These are phyloP conservation scores for Cercophora samala DNA, from an alignment of 495 filamentous ascomycete species.

Conservation along the genomic window DNA sequence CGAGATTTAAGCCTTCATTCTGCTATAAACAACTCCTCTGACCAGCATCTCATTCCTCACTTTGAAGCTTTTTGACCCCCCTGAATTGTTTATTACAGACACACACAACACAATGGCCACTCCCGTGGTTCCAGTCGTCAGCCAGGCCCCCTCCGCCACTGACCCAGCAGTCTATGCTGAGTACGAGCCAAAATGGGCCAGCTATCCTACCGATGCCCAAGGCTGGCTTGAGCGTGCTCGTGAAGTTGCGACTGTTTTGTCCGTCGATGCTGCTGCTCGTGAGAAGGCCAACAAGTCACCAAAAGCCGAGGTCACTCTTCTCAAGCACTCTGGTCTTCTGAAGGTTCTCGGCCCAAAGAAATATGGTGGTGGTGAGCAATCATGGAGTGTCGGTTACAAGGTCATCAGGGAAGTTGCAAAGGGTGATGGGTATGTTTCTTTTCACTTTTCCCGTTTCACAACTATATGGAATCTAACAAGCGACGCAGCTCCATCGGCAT, in stretches of 20 bases:
- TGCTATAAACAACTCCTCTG: neutral
- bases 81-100: constrained; percentile 7
- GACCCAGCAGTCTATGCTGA: constrained; percentile 52
- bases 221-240: constrained; percentile 52
- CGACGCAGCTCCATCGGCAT: constrained; percentile 49
- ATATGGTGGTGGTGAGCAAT: constrained; percentile 56
- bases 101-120: neutral
- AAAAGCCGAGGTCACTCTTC: constrained; percentile 51
- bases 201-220: constrained; percentile 41
- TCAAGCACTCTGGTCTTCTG: constrained; percentile 55
- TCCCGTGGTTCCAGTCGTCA: constrained; percentile 5
- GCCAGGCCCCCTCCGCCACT: constrained; percentile 33
- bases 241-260: constrained; percentile 53
- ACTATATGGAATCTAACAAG: neutral
- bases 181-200: constrained; percentile 47
- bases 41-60: neutral
- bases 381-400: constrained; percentile 56
- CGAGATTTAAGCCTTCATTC: neutral
- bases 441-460: constrained; percentile 15
- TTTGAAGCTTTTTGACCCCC: neutral
- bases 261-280: constrained; percentile 49
- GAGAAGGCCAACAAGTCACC: constrained; percentile 58
- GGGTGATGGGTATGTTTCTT: constrained; percentile 47
- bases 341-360: constrained; percentile 54
- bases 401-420: constrained; percentile 58